These are phyloP conservation scores for Phytopythium boreale DNA, from an alignment of 352 stramenopile species.

Conservation along the genomic window DNA sequence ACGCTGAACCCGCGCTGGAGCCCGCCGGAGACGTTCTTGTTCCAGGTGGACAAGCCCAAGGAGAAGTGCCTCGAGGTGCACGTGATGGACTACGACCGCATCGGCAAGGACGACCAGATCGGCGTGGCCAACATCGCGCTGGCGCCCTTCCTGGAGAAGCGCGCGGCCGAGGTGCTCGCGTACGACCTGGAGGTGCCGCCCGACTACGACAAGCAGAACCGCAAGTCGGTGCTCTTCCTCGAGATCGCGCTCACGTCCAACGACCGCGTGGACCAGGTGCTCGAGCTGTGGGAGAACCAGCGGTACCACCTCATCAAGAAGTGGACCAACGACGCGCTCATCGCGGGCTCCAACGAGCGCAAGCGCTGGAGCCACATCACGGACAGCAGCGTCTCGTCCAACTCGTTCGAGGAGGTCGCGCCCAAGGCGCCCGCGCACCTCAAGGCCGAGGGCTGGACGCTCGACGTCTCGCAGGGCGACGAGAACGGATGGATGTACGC, in stretches of 20 bases:
- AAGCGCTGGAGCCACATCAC: conserved; percentile 67
- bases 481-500: conserved; percentile 87
- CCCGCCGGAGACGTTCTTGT: conserved; percentile 58
- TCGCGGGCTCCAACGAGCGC: conserved; percentile 51
- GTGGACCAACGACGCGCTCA: conserved; percentile 61
- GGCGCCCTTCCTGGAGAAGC: conserved; percentile 48
- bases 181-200: conserved; percentile 54
- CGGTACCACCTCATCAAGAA: conserved; percentile 75
- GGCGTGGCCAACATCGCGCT: conserved; percentile 44
- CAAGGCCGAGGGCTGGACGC: conserved; percentile 64
- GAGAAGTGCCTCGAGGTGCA: conserved; percentile 51
- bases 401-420: conserved; percentile 66
- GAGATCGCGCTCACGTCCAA: conserved; percentile 52
- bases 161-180: conserved; percentile 40
- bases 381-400: conserved; percentile 54
- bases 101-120: conserved; percentile 58
- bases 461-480: conserved; percentile 75
- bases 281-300: conserved; percentile 87
- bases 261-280: conserved; percentile 52
- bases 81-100: conserved; percentile 65
- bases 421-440: conserved; percentile 57
- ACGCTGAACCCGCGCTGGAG: conserved; percentile 57
- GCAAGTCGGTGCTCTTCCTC: conserved; percentile 55
- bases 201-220: conserved; percentile 57
- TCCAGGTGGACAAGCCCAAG: conserved; percentile 60